A percentile compares a stretch with the other conserved stretches of the same genome.
Evolutionary conservation across 495 filamentous ascomycete species (phyloP).

Genomic region (Collariella sp.): DNA sequence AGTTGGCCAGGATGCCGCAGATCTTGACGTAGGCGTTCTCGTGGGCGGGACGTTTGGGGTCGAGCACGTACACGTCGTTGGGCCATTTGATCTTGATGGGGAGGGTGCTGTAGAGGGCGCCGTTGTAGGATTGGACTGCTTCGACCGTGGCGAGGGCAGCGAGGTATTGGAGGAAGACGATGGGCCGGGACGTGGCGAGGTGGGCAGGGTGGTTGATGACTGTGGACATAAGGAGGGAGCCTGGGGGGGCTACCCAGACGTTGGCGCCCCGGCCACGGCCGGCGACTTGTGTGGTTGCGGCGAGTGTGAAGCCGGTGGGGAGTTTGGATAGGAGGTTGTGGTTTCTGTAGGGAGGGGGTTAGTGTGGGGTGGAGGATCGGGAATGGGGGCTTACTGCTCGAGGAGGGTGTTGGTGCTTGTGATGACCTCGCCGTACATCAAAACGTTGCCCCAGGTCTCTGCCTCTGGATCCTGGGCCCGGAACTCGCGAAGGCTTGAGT

Average conservation of each 20-base stretch:
- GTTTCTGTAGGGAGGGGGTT: constrained; percentile 52
- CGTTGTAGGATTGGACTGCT: constrained; percentile 72
- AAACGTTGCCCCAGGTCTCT: constrained; percentile 60
- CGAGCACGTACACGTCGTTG: constrained; percentile 86
- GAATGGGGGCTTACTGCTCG: constrained; percentile 60
- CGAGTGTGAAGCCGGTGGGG: constrained; percentile 76
- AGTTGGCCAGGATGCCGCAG: constrained; percentile 88
- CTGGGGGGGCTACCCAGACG: constrained; percentile 89
- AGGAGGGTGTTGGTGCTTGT: constrained; percentile 94
- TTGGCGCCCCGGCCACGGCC: constrained; percentile 89
- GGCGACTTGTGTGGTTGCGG: constrained; percentile 83
- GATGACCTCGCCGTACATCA: constrained; percentile 86
- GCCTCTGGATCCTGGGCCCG: constrained; percentile 44
- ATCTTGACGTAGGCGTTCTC: constrained; percentile 75
- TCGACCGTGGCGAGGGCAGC: constrained; percentile 83
- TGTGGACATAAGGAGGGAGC: constrained; percentile 77
- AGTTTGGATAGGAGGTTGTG: constrained; percentile 63
- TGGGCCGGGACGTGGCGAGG: constrained; percentile 62
- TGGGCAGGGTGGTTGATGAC: constrained; percentile 72
- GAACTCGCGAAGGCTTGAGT: constrained; percentile 60
- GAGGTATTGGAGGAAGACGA: constrained; percentile 92
- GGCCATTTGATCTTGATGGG: constrained; percentile 94
- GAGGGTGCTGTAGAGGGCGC: constrained; percentile 51
- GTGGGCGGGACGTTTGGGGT: constrained; percentile 51
- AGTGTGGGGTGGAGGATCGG: neutral